Conservation (phyloP, 495 filamentous ascomycete species). For the Aspergillus coremiiformis region DNA sequence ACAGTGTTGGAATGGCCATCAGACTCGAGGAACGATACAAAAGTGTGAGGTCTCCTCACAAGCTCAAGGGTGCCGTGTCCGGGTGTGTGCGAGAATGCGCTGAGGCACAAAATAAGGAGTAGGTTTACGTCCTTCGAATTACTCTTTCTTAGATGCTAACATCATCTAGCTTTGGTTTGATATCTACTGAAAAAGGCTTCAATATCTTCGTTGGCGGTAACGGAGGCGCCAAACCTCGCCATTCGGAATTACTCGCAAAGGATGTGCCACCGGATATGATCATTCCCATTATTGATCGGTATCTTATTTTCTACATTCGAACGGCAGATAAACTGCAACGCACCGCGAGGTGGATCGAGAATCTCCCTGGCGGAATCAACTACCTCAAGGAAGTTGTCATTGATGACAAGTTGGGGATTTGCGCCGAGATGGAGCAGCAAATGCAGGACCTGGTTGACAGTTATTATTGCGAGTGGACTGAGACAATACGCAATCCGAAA, state of each 20-base stretch:
- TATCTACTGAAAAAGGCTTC: constrained; percentile 91
- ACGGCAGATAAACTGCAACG: constrained; percentile 93
- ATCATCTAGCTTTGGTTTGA: constrained; percentile 70
- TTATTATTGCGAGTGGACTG: constrained; percentile 97
- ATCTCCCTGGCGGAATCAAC: constrained; percentile 75
- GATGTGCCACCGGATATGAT: constrained; percentile 84
- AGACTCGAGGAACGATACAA: constrained; percentile 92
- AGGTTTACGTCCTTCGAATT: constrained; percentile 18
- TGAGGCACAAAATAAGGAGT: constrained; percentile 94
- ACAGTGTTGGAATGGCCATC: constrained; percentile 96
- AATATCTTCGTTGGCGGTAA: constrained; percentile 94
- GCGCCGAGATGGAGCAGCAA: constrained; percentile 75
- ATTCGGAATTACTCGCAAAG: constrained; percentile 83
- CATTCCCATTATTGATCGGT: constrained; percentile 81
- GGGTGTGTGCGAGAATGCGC: constrained; percentile 93
- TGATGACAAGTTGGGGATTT: constrained; percentile 84
- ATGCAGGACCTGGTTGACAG: constrained; percentile 82
- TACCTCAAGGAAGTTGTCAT: constrained; percentile 82
- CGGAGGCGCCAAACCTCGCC: constrained; percentile 79
- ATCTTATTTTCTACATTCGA: constrained; percentile 93
- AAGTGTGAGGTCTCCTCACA: constrained; percentile 82
- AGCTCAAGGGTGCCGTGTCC: constrained; percentile 88
- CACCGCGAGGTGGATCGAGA: constrained; percentile 89
- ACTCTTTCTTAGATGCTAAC: constrained; percentile 10
- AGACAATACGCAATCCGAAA: constrained; percentile 64